Evolutionary conservation across 2,329 filamentous ascomycete species (phyloP).

Genomic region (Fusarium succisae): DNA sequence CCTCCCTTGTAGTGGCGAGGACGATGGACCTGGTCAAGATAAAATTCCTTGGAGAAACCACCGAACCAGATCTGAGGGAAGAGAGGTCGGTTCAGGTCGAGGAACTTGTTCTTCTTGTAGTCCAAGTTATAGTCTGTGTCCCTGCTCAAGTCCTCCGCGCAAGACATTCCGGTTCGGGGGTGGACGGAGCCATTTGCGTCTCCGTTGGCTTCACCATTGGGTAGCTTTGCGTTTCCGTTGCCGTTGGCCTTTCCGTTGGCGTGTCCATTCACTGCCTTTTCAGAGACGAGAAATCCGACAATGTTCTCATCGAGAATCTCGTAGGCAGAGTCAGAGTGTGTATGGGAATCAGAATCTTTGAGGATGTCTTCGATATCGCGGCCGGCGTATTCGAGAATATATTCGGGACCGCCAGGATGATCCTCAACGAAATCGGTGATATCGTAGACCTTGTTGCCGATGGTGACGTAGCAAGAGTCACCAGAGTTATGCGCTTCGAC

Average conservation of each 20-base stretch:
- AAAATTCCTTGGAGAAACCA: constrained; percentile 94
- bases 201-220: constrained; percentile 48
- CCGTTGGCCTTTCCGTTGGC: constrained; percentile 45
- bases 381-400: constrained; percentile 90
- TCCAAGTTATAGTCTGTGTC: constrained; percentile 82
- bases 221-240: constrained; percentile 35
- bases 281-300: constrained; percentile 79
- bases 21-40: constrained; percentile 93
- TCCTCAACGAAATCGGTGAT: constrained; percentile 89
- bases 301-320: constrained; percentile 90
- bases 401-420: constrained; percentile 88
- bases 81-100: constrained; percentile 86
- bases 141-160: constrained; percentile 83
- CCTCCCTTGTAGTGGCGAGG: constrained; percentile 96
- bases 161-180: constrained; percentile 85
- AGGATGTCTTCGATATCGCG: constrained; percentile 86
- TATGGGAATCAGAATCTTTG: constrained; percentile 83
- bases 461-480: constrained; percentile 91
- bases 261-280: constrained; percentile 55
- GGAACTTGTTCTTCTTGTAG: constrained; percentile 91
- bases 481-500: constrained; percentile 81
- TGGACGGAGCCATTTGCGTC: constrained; percentile 52
- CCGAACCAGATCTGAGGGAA: constrained; percentile 89
- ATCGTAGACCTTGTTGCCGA: constrained; percentile 93
- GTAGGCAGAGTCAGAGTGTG: constrained; percentile 92